Percentiles rank a stretch among this genome's conserved stretches.
Conservation (phyloP, 768 basidiomycete genomes). For the Serendipita sp. region DNA sequence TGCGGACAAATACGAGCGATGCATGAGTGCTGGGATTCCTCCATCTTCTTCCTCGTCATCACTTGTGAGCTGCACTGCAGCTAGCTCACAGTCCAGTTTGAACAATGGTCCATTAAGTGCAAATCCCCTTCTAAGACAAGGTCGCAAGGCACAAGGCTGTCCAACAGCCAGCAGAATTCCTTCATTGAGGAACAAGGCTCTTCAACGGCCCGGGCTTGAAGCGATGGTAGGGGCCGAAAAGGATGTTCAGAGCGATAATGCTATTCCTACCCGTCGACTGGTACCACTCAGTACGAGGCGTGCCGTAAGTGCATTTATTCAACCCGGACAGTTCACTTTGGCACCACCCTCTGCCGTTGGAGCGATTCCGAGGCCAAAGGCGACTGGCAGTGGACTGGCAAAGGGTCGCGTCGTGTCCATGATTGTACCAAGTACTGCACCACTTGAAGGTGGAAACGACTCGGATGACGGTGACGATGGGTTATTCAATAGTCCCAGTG, state of each 20-base stretch:
- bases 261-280: neutral
- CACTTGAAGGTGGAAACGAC: neutral
- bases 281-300: neutral
- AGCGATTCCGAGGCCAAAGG: neutral
- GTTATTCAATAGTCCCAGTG: neutral
- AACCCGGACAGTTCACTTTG: neutral
- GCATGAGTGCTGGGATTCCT: neutral
- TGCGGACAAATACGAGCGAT: neutral
- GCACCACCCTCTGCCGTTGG: neutral
- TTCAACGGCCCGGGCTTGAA: neutral
- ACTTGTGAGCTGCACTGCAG: slow-evolving; percentile 10
- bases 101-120: neutral
- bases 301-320: neutral
- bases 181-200: neutral
- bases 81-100: neutral
- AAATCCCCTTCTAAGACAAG: neutral
- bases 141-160: neutral
- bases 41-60: slow-evolving; percentile 37
- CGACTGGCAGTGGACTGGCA: neutral
- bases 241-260: neutral
- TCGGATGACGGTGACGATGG: neutral
- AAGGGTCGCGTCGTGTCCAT: neutral
- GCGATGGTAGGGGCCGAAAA: neutral
- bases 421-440: neutral
- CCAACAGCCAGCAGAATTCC: neutral